A percentile compares a stretch with the other conserved stretches of the same genome.
Conservation (phyloP, 2,329 filamentous ascomycete genomes). For the Metarhizium sp. region DNA sequence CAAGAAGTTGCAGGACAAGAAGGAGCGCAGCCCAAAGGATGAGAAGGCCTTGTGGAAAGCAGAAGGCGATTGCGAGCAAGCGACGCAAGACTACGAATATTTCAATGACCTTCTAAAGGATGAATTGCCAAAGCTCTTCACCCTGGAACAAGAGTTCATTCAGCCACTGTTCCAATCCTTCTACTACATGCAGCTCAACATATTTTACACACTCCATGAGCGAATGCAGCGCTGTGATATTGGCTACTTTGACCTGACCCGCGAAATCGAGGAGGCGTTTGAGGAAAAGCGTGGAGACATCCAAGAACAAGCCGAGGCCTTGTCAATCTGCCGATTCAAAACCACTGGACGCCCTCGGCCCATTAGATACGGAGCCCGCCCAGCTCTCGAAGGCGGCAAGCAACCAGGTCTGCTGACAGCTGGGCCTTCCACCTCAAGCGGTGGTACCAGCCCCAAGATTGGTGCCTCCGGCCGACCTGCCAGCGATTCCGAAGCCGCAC, state of each 20-base stretch:
- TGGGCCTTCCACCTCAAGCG: conserved; percentile 19
- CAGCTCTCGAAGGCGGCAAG: conserved; percentile 38
- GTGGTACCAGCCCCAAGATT: conserved; percentile 17
- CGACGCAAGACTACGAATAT: conserved; percentile 94
- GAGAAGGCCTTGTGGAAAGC: conserved; percentile 96
- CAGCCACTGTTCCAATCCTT: conserved; percentile 96
- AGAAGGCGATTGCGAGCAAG: conserved; percentile 80
- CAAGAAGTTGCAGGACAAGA: conserved; percentile 97
- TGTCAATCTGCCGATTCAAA: conserved; percentile 86
- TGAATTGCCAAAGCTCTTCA: conserved; percentile 85
- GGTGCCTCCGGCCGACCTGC: conserved; percentile 25
- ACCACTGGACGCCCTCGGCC: conserved; percentile 63
- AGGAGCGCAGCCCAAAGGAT: conserved; percentile 91
- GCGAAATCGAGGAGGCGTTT: conserved; percentile 88
- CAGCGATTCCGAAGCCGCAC: conserved; percentile 42
- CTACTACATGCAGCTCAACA: conserved; percentile 99
- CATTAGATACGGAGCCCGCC: conserved; percentile 49
- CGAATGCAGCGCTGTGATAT: conserved; percentile 97
- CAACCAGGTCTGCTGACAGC: conserved; percentile 42
- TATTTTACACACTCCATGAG: conserved; percentile 97
- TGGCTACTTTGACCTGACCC: conserved; percentile 88
- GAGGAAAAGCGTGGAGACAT: conserved; percentile 80
- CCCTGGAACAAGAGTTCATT: conserved; percentile 88
- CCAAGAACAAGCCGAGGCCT: conserved; percentile 71
- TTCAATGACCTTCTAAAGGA: conserved; percentile 97